Evolutionary conservation across 2,329 filamentous ascomycete species (phyloP), one percentile per base, ranked within the genome.

Genomic region (Cladosporium colombiae): DNA sequence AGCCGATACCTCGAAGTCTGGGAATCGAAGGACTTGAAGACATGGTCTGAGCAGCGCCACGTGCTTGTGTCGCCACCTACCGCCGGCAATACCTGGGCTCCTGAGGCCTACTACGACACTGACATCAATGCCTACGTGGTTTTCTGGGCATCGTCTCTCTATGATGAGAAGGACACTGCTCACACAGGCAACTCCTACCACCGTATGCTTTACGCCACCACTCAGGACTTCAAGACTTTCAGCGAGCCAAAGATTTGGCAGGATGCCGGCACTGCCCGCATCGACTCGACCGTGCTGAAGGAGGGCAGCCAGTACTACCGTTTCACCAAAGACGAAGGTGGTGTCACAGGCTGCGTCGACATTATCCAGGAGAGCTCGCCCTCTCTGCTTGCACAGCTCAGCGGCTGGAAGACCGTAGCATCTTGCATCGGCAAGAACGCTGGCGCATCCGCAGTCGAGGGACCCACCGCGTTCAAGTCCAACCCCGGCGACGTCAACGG

Each of bases 261-360:
- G 63, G 84, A 86, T 58, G 81, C 80, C 2, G 80, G 82, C 11
- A 78, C 78, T 58, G 81, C 84, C 1, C 78, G 83, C 1, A 86
- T 86, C 27, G 84, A 86, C 69, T 82, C 83, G 0, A 85, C 83
- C 0, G 81, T 85, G 0, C 70, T 85, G 16, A 75, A 82, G 62
- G 78, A 78, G 0, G 77, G 76, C 1, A 72, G 73, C 13, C 73
- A 72, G 0, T 85, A 82, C 71, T 83, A 84, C 69, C 82, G 84
- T 11, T 86, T 86, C 70, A 85, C 83, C 21, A 86, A 86, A 65
- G 84, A 86, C 50, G 84, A 86, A 64, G 83, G 82, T 0, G 81
- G 78, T 1, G 76, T 74, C 1, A 85, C 83, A 0, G 84, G 84
- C 1, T 86, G 84, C 70, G 76, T 75, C 2, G 84, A 86, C 52